A percentile compares a stretch with the other conserved stretches of the same genome.
These are phyloP conservation scores for Drechslerella dactyloides DNA, from an alignment of 2,329 filamentous ascomycete genomes.

Conservation along the genomic window DNA sequence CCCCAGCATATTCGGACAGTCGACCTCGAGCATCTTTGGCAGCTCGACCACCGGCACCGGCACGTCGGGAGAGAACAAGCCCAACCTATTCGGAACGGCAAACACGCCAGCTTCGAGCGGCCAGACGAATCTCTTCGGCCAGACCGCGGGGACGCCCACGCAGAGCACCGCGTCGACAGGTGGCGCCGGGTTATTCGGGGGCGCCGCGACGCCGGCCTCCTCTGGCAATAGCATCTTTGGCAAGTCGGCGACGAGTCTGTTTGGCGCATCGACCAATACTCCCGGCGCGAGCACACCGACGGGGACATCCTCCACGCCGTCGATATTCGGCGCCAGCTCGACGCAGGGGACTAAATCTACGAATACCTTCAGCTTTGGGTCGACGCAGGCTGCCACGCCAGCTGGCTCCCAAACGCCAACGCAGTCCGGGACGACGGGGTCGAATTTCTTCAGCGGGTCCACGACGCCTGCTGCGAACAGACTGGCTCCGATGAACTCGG, in stretches of 20 bases:
- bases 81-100: conserved; percentile 26
- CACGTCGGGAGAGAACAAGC: conserved; percentile 11
- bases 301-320: conserved; percentile 10
- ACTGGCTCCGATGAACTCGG: conserved; percentile 7
- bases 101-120: conserved; percentile 22
- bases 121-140: conserved; percentile 34
- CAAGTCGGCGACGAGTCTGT: conserved; percentile 23
- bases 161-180: conserved; percentile 24
- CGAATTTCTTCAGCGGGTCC: conserved; percentile 35
- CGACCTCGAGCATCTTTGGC: conserved; percentile 27
- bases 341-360: conserved; percentile 22
- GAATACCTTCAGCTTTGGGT: conserved; percentile 35
- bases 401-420: conserved; percentile 36
- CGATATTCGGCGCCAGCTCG: conserved; percentile 19
- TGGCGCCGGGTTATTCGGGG: conserved; percentile 23
- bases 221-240: conserved; percentile 31
- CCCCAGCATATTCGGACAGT: conserved; percentile 24
- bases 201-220: conserved; percentile 17
- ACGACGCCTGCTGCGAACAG: conserved; percentile 41
- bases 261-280: conserved; percentile 35
- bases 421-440: conserved; percentile 22
- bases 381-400: conserved; percentile 36
- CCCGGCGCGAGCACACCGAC: conserved; percentile 39
- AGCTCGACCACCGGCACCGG: conserved; percentile 18
- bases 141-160: conserved; percentile 16